A percentile compares a stretch with the other conserved stretches of the same genome.
Evolutionary conservation across 192 early-diverging fungal genomes (phyloP).

Genomic region (Coemansia sp.): DNA sequence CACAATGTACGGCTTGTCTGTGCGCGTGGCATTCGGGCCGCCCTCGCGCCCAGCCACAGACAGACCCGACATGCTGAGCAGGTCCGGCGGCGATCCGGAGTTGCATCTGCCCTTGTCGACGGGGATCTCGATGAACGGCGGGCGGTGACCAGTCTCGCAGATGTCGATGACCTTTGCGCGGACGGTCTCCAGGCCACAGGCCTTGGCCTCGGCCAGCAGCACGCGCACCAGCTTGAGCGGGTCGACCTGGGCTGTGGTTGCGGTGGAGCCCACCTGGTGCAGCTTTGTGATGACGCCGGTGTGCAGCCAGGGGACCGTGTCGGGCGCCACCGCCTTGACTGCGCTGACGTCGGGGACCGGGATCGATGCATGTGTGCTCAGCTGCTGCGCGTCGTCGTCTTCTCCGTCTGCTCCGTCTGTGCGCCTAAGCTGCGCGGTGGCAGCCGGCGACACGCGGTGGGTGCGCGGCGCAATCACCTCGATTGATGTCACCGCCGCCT

Average conservation of each 20-base stretch:
- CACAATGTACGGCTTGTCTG: constrained; percentile 38
- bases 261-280: constrained; percentile 38
- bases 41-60: constrained; percentile 2
- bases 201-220: constrained; percentile 44
- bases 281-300: constrained; percentile 36
- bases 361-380: constrained; percentile 45
- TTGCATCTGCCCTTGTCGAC: constrained; percentile 17
- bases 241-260: constrained; percentile 48
- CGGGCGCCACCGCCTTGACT: constrained; percentile 35
- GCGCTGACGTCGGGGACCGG: constrained; percentile 33
- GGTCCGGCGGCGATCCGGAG: constrained; percentile 6
- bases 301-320: constrained; percentile 47
- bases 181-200: constrained; percentile 28
- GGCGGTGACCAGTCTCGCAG: constrained; percentile 40
- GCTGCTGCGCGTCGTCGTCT: constrained; percentile 24
- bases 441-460: constrained; percentile 9
- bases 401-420: not conserved
- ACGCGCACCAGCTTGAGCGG: constrained; percentile 47
- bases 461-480: constrained; percentile 46
- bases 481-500: constrained; percentile 44
- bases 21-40: constrained; percentile 1
- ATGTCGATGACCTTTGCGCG: constrained; percentile 50
- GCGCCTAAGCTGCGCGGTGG: constrained; percentile 27
- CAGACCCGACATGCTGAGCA: constrained; percentile 8
- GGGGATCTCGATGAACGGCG: constrained; percentile 39